Base-by-base conservation (phyloP, 2,329 filamentous ascomycete species). In the Pseudocercospora eumusae region DNA sequence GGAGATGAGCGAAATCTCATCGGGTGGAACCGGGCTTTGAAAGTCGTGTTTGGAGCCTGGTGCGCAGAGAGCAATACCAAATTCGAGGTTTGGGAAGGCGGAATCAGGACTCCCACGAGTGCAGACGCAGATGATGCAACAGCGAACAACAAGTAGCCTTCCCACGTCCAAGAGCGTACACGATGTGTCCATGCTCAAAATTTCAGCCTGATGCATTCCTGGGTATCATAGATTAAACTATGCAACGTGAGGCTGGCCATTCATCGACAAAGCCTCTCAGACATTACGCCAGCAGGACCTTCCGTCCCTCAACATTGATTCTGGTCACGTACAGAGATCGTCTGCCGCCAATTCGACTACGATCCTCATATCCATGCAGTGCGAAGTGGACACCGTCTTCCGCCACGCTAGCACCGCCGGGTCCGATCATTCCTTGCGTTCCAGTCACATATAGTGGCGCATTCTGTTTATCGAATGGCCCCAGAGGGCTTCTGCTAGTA, bases 31-130 rank as follows among this genome's bases (percentile, higher is more conserved):
- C 81, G 93, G 62, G 91, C 86, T 81, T 87, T 96, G 82, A 96
- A 93, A 75, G 85, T 98, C 8, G 93, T 96, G 0, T 98, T 96
- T 79, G 89, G 92, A 54, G 85, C 90, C 1, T 95, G 96, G 84
- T 84, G 84, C 3, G 77, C 79, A 2, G 82, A 64, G 79, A 84
- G 57, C 71, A 85, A 84, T 13, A 81, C 88, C 3, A 88, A 91
- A 71, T 96, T 92, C 75, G 88, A 92, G 74, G 88, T 97, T 60
- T 86, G 82, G 69, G 85, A 84, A 72, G 87, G 85, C 0, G 91
- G 91, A 0, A 68, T 79, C 52, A 54, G 33, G 47, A 27, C 25
- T 18, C 13, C 25, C 15, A 52, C 4, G 2, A 21, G 7, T n/a
- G 25, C 9, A 28, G 15, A 31, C 13, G 49, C 8, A 11, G 49